Percentiles rank a stretch among this genome's conserved stretches.
Evolutionary conservation across 2,329 filamentous ascomycete genomes (phyloP).

Genomic region (Rhynchosporium secalis): DNA sequence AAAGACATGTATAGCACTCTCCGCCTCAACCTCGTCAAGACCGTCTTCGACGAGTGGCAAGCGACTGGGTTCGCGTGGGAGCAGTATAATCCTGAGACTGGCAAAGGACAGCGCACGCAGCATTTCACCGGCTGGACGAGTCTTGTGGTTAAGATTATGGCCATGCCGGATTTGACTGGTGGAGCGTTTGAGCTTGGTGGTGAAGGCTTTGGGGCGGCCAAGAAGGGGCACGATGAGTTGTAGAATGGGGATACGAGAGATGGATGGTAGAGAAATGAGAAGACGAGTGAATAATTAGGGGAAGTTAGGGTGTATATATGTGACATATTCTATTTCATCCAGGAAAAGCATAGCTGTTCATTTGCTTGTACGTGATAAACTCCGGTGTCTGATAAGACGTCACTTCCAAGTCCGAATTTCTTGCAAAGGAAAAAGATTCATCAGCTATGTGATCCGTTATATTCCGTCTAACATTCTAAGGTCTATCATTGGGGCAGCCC

Average conservation of each 20-base stretch:
- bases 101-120: slow-evolving; percentile 90
- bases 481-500: too few relatives aligned
- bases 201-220: not conserved
- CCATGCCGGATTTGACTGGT: slow-evolving; percentile 68
- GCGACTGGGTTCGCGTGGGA: slow-evolving; percentile 97
- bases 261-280: not conserved
- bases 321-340: not conserved
- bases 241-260: slow-evolving; percentile 6
- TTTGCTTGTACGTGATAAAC: not conserved
- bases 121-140: slow-evolving; percentile 99
- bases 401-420: too few relatives aligned
- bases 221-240: slow-evolving; percentile 32
- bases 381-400: too few relatives aligned
- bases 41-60: slow-evolving; percentile 84
- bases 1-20: slow-evolving; percentile 73
- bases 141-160: slow-evolving; percentile 95
- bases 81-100: slow-evolving; percentile 94
- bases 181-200: slow-evolving; percentile 27
- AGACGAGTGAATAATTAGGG: not conserved
- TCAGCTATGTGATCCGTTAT: too few relatives aligned
- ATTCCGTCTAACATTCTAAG: too few relatives aligned
- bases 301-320: slow-evolving; percentile 16
- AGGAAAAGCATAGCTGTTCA: not conserved
- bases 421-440: too few relatives aligned
- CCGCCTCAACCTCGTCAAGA: slow-evolving; percentile 82